Evolutionary conservation across 495 filamentous ascomycete genomes (phyloP), one percentile per base, ranked within the genome.

Genomic region (Neurospora sp.): DNA sequence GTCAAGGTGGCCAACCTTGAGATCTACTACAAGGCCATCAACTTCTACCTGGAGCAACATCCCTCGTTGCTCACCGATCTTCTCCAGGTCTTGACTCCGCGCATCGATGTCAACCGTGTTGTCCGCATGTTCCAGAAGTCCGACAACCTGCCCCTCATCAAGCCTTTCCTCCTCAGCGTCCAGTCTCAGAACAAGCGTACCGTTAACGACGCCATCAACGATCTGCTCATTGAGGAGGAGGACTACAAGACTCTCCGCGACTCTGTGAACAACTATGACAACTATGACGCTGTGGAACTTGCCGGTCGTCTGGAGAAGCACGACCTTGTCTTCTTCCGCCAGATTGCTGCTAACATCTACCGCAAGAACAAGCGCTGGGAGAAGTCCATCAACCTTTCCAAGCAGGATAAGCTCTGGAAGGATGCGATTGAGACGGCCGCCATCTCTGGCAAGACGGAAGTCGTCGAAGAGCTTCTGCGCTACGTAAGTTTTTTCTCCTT

Each of bases 361-460:
- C 93, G 96, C 75, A 98, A 98, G 88, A 98, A 97, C 86, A 98
- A 98, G 90, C 90, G 96, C 74, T 99, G 96, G 96, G 94, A 97
- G 82, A 98, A 98, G 86, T 98, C 96, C n/a, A 98, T 99, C 82
- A 90, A 92, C 70, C 86, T 99, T 69, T 97, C 94, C 12, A 99
- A 99, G 88, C 96, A 98, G 81, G 96, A 99, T 85, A 98, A 97
- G 89, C 86, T 99, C 42, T 99, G 94, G 90, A 98, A 97, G 88
- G 96, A 99, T 87, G 96, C 96, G 38, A 98, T 99, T 76, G 96
- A 99, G 87, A 99, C 96, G 37, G 89, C 96, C 14, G 96, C 96
- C n/a, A 94, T 98, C 62, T 98, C 94, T 73, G 88, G 88, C 78
- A 97, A 97, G 86, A 74, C 87, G 10, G 94, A 97, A 54, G 92